These are phyloP conservation scores for Metschnikowia shivogae DNA, from an alignment of 805 yeast genomes.

Conservation along the genomic window DNA sequence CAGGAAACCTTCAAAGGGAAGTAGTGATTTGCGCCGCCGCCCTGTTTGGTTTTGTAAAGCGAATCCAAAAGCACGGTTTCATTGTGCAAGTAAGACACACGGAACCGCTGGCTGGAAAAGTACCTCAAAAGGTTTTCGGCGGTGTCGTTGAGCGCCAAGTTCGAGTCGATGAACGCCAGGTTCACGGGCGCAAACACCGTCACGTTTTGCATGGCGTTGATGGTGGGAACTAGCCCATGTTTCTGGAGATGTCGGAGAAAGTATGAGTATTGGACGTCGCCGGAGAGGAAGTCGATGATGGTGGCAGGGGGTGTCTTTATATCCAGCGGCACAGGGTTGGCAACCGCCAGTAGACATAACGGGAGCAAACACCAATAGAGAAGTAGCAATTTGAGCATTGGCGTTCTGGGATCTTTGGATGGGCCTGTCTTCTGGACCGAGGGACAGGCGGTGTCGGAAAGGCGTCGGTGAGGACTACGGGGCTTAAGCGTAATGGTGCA, in stretches of 20 bases:
- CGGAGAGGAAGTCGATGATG: slow-evolving; percentile 66
- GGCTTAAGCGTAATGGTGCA: too few relatives aligned
- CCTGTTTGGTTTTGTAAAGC: slow-evolving; percentile 17
- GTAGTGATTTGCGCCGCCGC: slow-evolving; percentile 1
- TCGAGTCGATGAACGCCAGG: slow-evolving; percentile 54
- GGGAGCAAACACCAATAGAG: slow-evolving; percentile 4
- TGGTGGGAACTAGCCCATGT: slow-evolving; percentile 55
- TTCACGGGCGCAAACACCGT: slow-evolving; percentile 81
- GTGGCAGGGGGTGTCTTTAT: slow-evolving; percentile 30
- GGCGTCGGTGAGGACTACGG: too few relatives aligned
- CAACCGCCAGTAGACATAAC: slow-evolving; percentile 9
- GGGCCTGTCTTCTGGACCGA: too few relatives aligned
- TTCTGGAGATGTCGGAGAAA: slow-evolving; percentile 60
- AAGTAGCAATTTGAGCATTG: neutral
- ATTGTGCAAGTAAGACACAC: slow-evolving; percentile 27
- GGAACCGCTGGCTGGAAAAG: slow-evolving; percentile 30
- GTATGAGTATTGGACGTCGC: slow-evolving; percentile 61
- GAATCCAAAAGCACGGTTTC: slow-evolving; percentile 28
- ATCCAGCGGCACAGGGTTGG: slow-evolving; percentile 8
- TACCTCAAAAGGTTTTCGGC: slow-evolving; percentile 23
- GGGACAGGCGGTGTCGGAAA: too few relatives aligned
- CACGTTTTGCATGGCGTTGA: slow-evolving; percentile 57
- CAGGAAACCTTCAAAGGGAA: slow-evolving; percentile 17
- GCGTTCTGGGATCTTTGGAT: too few relatives aligned
- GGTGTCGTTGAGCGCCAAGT: slow-evolving; percentile 18